Conservation (phyloP, 1,284 basidiomycete genomes). For the Sanguinoderma infundibulare region DNA sequence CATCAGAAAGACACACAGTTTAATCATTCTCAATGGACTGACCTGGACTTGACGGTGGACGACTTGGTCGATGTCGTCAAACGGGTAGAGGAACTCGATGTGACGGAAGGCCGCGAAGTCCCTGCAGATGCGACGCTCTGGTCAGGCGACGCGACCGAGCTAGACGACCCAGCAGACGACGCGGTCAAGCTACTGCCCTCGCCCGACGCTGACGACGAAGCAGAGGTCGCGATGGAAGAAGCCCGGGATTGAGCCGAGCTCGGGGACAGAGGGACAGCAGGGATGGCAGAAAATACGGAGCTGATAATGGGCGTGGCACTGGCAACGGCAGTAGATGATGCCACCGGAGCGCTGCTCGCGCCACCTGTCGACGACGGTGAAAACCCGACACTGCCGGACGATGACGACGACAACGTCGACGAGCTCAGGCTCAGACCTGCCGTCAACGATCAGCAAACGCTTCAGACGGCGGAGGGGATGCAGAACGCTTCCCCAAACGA, state of each 20-base stretch:
- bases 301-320: background rate
- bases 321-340: constrained; percentile 2
- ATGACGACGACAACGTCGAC: constrained; percentile 7
- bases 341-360: background rate
- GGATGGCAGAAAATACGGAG: background rate
- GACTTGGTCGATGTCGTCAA: background rate
- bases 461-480: background rate
- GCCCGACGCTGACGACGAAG: background rate
- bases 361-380: constrained; percentile 8
- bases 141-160: constrained; percentile 2
- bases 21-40: background rate
- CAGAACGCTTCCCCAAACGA: background rate
- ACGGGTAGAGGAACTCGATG: background rate
- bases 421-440: constrained; percentile 9
- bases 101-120: background rate
- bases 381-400: constrained; percentile 2
- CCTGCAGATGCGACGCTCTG: constrained; percentile 8
- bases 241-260: background rate
- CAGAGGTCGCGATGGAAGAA: constrained; percentile 5
- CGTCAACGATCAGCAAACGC: background rate
- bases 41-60: background rate
- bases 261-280: background rate
- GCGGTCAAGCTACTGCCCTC: background rate
- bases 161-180: background rate
- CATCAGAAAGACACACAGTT: background rate